A percentile compares a stretch with the other conserved stretches of the same genome.
These are phyloP conservation scores for Penicillium sp. DNA, from an alignment of 2,329 filamentous ascomycete species.

Conservation along the genomic window DNA sequence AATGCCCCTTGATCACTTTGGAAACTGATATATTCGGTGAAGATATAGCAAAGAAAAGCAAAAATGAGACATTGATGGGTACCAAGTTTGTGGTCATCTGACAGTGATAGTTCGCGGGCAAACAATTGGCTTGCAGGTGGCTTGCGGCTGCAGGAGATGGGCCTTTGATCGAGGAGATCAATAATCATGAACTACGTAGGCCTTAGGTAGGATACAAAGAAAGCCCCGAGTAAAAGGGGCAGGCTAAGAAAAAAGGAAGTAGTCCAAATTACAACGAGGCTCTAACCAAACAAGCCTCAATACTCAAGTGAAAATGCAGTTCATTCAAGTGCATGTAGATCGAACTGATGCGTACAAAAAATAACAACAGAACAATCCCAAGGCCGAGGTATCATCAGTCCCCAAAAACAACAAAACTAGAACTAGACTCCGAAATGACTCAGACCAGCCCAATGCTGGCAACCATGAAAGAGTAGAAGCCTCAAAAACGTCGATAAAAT, in stretches of 20 bases:
- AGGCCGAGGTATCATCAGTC: slow-evolving; percentile 25
- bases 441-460: slow-evolving; percentile 12
- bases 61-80: not conserved
- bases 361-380: not conserved
- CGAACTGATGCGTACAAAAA: not conserved
- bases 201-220: not conserved
- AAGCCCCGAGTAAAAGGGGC: not conserved
- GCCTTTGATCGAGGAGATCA: not conserved
- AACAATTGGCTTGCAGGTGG: not conserved
- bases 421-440: slow-evolving; percentile 27
- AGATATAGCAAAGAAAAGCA: not conserved
- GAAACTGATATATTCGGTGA: not conserved
- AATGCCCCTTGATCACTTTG: not conserved
- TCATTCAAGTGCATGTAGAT: not conserved
- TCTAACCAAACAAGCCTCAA: not conserved
- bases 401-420: slow-evolving; percentile 12
- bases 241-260: not conserved
- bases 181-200: not conserved
- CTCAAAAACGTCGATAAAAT: not conserved
- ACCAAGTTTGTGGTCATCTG: not conserved
- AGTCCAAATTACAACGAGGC: not conserved
- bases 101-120: not conserved
- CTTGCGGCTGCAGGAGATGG: not conserved
- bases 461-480: slow-evolving; percentile 6
- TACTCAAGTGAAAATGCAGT: not conserved